phyloP scores from a whole-genome alignment of 2,329 filamentous ascomycete genomes.

The Coniochaeta sp. region DNA sequence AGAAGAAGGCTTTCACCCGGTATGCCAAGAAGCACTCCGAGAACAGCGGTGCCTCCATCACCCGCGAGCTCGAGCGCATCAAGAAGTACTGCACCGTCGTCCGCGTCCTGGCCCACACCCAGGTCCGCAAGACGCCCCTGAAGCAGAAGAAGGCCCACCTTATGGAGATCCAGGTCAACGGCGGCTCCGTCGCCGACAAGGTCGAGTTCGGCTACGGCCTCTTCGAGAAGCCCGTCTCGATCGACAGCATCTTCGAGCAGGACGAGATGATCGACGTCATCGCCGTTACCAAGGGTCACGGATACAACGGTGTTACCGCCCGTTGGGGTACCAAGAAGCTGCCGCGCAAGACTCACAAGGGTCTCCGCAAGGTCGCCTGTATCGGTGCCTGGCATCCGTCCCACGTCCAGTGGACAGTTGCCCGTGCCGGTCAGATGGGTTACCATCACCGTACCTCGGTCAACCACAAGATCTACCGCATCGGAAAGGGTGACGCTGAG shows the following conservation, averaged over 20 bases:
- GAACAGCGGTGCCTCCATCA: slow-evolving; percentile 81
- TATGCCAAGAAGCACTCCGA: slow-evolving; percentile 99
- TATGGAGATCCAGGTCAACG: slow-evolving; percentile 99
- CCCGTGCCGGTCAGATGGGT: slow-evolving; percentile 98
- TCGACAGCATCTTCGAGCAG: slow-evolving; percentile 95
- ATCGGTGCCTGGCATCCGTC: slow-evolving; percentile 99
- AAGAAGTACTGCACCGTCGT: slow-evolving; percentile 99
- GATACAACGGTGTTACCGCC: slow-evolving; percentile 93
- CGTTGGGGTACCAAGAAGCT: slow-evolving; percentile 99
- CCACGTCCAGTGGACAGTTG: slow-evolving; percentile 99
- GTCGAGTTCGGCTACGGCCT: slow-evolving; percentile 90
- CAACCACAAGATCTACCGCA: slow-evolving; percentile 99
- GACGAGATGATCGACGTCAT: slow-evolving; percentile 99
- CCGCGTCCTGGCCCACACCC: slow-evolving; percentile 97
- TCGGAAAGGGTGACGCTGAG: slow-evolving; percentile 87
- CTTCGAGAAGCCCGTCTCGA: slow-evolving; percentile 97
- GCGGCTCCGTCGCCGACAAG: slow-evolving; percentile 92
- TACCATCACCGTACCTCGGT: slow-evolving; percentile 99
- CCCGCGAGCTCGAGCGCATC: slow-evolving; percentile 97
- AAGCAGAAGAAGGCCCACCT: slow-evolving; percentile 99
- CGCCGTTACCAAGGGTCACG: slow-evolving; percentile 99
- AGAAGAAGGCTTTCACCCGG: slow-evolving; percentile 99
- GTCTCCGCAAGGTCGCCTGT: slow-evolving; percentile 99
- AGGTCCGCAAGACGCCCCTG: slow-evolving; percentile 97
- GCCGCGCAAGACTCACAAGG: slow-evolving; percentile 99